Evolutionary conservation across 2,329 filamentous ascomycete species (phyloP).

Genomic region (Ophiostoma triangulosporum): DNA sequence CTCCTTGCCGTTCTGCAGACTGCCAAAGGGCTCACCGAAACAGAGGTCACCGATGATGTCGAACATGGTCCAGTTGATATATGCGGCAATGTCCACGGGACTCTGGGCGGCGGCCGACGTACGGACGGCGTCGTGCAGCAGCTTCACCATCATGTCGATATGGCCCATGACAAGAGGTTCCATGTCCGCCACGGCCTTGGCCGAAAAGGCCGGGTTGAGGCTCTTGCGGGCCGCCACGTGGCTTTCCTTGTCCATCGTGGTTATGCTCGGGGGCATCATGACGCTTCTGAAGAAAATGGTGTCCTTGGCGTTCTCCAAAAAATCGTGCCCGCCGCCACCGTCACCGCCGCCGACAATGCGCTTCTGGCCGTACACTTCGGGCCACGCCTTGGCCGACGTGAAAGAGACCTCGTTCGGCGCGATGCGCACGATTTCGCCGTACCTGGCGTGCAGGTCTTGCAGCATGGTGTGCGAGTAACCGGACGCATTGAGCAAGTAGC

Average conservation of each 20-base stretch:
- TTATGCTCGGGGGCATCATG: slow-evolving; percentile 4
- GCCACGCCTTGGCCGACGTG: slow-evolving; percentile 23
- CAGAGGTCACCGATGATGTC: slow-evolving; percentile 30
- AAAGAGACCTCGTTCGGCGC: slow-evolving; percentile 30
- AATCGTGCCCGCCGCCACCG: background rate
- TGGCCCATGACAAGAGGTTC: slow-evolving; percentile 8
- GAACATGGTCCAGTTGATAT: slow-evolving; percentile 24
- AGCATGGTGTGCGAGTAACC: slow-evolving; percentile 5
- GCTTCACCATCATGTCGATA: slow-evolving; percentile 6
- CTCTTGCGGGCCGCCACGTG: slow-evolving; percentile 7
- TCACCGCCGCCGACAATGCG: background rate
- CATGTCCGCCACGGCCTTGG: slow-evolving; percentile 12
- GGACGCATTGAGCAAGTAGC: background rate
- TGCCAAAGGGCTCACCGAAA: slow-evolving; percentile 30
- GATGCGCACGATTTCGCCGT: slow-evolving; percentile 31
- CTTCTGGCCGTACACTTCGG: slow-evolving; percentile 18
- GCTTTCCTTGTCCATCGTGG: slow-evolving; percentile 1
- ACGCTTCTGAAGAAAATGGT: slow-evolving; percentile 1
- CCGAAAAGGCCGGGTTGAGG: slow-evolving; percentile 10
- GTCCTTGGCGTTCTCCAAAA: slow-evolving; percentile 10
- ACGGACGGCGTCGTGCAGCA: slow-evolving; percentile 3
- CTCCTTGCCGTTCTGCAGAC: slow-evolving; percentile 18
- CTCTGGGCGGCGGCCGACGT: background rate
- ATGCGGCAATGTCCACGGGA: slow-evolving; percentile 31
- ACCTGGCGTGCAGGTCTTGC: slow-evolving; percentile 20